Conservation (phyloP, 208 protist species). For the Trypanosoma melophagium region DNA sequence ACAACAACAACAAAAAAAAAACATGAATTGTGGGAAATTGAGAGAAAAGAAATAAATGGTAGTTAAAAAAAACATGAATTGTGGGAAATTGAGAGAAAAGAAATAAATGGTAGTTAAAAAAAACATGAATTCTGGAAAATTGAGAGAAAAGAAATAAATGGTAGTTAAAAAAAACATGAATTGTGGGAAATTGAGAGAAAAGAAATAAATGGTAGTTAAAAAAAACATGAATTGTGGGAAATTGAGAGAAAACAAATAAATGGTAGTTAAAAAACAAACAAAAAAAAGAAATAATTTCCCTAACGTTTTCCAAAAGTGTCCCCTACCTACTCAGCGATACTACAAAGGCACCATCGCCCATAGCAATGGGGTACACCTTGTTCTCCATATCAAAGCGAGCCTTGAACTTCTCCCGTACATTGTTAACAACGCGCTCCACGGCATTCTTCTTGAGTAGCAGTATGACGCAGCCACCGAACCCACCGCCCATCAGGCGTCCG, state of each 20-base stretch:
- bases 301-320: background rate
- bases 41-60: background rate
- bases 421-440: slow-evolving; percentile 46
- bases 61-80: slow-evolving; percentile 19
- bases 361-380: slow-evolving; percentile 48
- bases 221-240: background rate
- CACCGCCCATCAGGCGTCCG: slow-evolving; percentile 87
- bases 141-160: background rate
- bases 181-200: too few species aligned
- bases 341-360: slow-evolving; percentile 54
- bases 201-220: slow-evolving; percentile 3
- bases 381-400: slow-evolving; percentile 52
- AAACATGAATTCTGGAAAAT: too few species aligned
- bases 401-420: slow-evolving; percentile 59
- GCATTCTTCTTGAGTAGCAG: slow-evolving; percentile 52
- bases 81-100: too few species aligned
- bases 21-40: too few species aligned
- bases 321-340: slow-evolving; percentile 32
- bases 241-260: slow-evolving; percentile 23
- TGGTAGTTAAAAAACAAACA: slow-evolving; percentile 14
- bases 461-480: slow-evolving; percentile 89
- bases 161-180: slow-evolving; percentile 1
- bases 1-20: slow-evolving; percentile 11
- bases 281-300: background rate
- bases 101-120: slow-evolving; percentile 9